Base-by-base conservation (phyloP, 257 asterid genomes). In the Ophiorrhiza pumila region DNA sequence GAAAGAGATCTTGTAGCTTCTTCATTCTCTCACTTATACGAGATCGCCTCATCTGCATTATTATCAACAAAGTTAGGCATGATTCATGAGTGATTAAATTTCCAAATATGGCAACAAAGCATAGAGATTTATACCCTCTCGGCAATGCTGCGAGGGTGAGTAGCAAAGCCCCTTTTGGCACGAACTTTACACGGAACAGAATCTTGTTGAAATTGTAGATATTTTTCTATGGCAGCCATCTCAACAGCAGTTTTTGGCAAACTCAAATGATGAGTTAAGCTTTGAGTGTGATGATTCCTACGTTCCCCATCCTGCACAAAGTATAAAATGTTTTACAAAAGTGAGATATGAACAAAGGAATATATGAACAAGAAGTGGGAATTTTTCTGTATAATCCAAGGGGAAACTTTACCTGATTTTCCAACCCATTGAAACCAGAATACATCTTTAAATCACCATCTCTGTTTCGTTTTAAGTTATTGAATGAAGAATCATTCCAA, bases 141-240 rank as follows among this genome's bases (percentile, higher is more conserved):
- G 0, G 97, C 97, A 46, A 93, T 89, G 81, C 98, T 93, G 80
- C 97, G 84, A 0, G 98, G 97, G 76, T 93, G 98, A 29, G 97
- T 93, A 23, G 98, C 98, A 4, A 82, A 88, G 27, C 98, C 98
- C 78, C 98, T 77, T 74, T 91, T 93, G 50, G 98, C 98, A 23
- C 98, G 87, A 32, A 86, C 62, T 77, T 93, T 95, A 79, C 98
- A 90, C 20, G 96, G 96, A 32, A 85, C 79, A 0, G 86, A 49
- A 41, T 88, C 96, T 25, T 77, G 89, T 76, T 85, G 93, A 76
- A 87, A 88, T 25, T 93, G 96, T 66, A 88, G 77, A 64, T 83
- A 87, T 69, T 88, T 89, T 11, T 89, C 95, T 0, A 76, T 64
- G 2, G 82, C 85, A 29, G 87, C 89, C 80, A 89, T 73, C 74